Evolutionary conservation across 176 grass and related monocot species (phyloP).

Genomic region (Chloris gayana): DNA sequence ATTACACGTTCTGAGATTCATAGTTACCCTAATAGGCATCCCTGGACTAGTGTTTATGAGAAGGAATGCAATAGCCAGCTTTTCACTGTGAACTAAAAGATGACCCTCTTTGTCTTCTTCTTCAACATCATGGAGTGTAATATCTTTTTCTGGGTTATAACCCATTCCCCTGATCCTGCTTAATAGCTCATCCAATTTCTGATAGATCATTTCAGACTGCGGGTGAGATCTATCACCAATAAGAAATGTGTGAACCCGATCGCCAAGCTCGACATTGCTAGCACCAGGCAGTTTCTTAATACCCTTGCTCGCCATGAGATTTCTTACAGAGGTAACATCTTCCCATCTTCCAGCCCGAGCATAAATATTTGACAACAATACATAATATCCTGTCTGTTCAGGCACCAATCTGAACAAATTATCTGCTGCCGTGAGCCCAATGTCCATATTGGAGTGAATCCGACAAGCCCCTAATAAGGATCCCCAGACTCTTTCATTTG

Average conservation of each 20-base stretch:
- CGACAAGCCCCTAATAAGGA: slow-evolving; percentile 69
- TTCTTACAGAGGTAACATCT: slow-evolving; percentile 66
- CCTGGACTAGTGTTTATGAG: slow-evolving; percentile 61
- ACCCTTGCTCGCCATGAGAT: slow-evolving; percentile 63
- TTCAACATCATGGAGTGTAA: slow-evolving; percentile 83
- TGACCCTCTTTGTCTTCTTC: slow-evolving; percentile 82
- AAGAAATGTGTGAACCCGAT: slow-evolving; percentile 65
- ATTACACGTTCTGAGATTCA: slow-evolving; percentile 78
- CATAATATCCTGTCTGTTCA: slow-evolving; percentile 75
- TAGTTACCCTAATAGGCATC: slow-evolving; percentile 59
- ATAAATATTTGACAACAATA: slow-evolving; percentile 89
- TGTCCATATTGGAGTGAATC: slow-evolving; percentile 80
- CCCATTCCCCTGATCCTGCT: slow-evolving; percentile 71
- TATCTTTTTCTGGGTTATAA: slow-evolving; percentile 58
- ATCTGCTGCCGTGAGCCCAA: slow-evolving; percentile 69
- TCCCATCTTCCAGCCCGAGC: slow-evolving; percentile 73
- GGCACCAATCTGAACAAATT: slow-evolving; percentile 74
- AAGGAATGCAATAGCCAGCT: slow-evolving; percentile 73
- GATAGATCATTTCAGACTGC: slow-evolving; percentile 74
- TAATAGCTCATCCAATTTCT: slow-evolving; percentile 63
- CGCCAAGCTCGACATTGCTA: slow-evolving; percentile 72
- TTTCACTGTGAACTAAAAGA: slow-evolving; percentile 81
- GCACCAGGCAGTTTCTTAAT: slow-evolving; percentile 81
- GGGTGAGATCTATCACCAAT: slow-evolving; percentile 68
- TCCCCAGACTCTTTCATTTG: slow-evolving; percentile 83